phyloP scores from a whole-genome alignment of 495 filamentous ascomycete species.

The Alectoria sarmentosa region DNA sequence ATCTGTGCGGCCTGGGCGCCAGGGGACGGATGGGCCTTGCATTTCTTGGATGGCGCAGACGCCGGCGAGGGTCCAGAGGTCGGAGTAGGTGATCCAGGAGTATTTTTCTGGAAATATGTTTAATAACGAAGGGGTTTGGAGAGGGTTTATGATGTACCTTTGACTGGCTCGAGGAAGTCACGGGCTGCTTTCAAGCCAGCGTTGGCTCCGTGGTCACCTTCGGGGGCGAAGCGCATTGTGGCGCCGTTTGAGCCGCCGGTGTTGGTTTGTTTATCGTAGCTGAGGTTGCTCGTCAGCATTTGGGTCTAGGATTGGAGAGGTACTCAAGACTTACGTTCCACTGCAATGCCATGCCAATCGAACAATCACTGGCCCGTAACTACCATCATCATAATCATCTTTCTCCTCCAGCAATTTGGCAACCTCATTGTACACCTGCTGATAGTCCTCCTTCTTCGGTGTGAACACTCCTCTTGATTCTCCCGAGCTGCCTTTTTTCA shows the following conservation, averaged over 20 bases:
- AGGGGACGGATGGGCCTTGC: slow-evolving; percentile 81
- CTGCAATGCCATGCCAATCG: slow-evolving; percentile 84
- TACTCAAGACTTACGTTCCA: slow-evolving; percentile 45
- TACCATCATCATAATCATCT: slow-evolving; percentile 94
- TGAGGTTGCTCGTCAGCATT: slow-evolving; percentile 2
- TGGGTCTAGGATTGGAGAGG: not conserved
- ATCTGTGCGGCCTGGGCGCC: slow-evolving; percentile 82
- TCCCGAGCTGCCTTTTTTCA: slow-evolving; percentile 27
- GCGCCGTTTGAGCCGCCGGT: slow-evolving; percentile 95
- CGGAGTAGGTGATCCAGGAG: slow-evolving; percentile 94
- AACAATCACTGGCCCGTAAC: slow-evolving; percentile 84
- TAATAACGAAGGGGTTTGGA: not conserved
- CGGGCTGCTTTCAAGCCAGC: slow-evolving; percentile 82
- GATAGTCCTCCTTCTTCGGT: slow-evolving; percentile 82
- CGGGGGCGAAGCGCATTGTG: slow-evolving; percentile 94
- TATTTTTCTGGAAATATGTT: slow-evolving; percentile 54
- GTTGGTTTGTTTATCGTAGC: slow-evolving; percentile 76
- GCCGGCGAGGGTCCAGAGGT: slow-evolving; percentile 91
- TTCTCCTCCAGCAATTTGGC: slow-evolving; percentile 73
- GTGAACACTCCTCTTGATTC: slow-evolving; percentile 53
- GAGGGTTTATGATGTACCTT: slow-evolving; percentile 45
- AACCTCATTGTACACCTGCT: slow-evolving; percentile 90
- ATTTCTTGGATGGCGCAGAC: slow-evolving; percentile 90
- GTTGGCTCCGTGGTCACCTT: slow-evolving; percentile 89
- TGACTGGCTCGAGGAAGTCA: slow-evolving; percentile 87